Percentiles rank a stretch among this genome's conserved stretches.
phyloP scores from a whole-genome alignment of 2,329 filamentous ascomycete genomes.

The Fusarium hainanense region DNA sequence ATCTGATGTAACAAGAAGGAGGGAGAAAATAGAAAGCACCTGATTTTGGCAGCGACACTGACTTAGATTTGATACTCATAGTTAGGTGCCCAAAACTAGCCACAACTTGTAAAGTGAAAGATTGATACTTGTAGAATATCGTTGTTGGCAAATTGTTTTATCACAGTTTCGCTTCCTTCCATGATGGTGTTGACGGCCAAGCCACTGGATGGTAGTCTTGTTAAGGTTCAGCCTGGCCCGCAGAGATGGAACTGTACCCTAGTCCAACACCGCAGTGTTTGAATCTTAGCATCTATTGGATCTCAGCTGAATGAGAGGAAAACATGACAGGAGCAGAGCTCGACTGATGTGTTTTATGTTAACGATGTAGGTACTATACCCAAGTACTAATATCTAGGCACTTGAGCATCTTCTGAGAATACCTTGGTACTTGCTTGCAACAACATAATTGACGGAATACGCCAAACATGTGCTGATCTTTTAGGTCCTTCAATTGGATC shows the following conservation, averaged over 20 bases:
- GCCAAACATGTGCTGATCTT: neutral
- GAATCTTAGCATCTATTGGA: constrained; percentile 2
- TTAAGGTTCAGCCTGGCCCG: constrained; percentile 26
- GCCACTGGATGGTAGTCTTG: neutral
- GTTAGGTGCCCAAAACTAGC: neutral
- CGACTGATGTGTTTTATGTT: constrained; percentile 7
- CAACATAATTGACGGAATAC: neutral
- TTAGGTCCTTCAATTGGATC: neutral
- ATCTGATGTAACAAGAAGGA: constrained; percentile 17
- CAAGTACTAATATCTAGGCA: neutral
- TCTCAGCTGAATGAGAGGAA: constrained; percentile 21
- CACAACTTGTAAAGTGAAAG: neutral
- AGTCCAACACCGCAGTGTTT: neutral
- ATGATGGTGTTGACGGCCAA: constrained; percentile 1
- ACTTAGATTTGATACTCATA: neutral
- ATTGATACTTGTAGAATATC: neutral
- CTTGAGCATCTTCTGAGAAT: neutral
- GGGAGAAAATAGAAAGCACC: constrained; percentile 7
- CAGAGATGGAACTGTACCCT: constrained; percentile 12
- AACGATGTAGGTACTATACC: neutral
- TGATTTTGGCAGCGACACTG: neutral
- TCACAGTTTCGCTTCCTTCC: neutral
- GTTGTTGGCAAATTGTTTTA: neutral
- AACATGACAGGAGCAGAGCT: constrained; percentile 4
- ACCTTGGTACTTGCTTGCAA: neutral